phyloP scores from a whole-genome alignment of 2,329 filamentous ascomycete species.

The Fusarium ramigenum region DNA sequence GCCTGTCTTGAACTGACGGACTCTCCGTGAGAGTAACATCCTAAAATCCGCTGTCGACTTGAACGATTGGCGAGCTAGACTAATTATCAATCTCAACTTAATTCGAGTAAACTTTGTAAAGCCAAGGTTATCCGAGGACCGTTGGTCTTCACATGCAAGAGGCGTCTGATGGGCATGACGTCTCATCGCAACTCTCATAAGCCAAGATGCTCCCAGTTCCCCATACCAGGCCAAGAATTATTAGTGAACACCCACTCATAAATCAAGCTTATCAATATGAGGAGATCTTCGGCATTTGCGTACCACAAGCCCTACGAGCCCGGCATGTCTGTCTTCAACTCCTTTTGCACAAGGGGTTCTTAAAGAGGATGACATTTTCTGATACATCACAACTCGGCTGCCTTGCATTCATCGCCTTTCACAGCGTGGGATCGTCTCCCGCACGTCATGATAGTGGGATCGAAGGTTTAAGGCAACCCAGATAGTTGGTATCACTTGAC shows the following conservation, averaged over 20 bases:
- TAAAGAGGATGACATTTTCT: neutral
- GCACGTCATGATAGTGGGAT: slow-evolving; percentile 22
- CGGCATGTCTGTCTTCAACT: neutral
- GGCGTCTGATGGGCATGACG: neutral
- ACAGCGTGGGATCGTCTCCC: slow-evolving; percentile 14
- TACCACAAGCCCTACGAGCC: neutral
- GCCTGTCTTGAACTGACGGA: neutral
- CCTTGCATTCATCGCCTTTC: slow-evolving; percentile 18
- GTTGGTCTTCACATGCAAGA: slow-evolving; percentile 23
- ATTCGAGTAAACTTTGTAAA: neutral
- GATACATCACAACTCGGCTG: slow-evolving; percentile 29
- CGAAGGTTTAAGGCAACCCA: slow-evolving; percentile 23
- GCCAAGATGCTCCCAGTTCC: slow-evolving; percentile 1
- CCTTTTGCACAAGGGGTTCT: neutral
- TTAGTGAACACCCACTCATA: neutral
- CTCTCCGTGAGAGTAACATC: neutral
- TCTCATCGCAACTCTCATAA: neutral
- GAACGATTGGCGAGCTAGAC: neutral
- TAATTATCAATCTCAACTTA: neutral
- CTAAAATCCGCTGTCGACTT: neutral
- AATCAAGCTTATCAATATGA: slow-evolving; percentile 8
- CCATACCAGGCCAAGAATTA: neutral
- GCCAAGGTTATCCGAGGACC: neutral
- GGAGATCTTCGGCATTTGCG: neutral
- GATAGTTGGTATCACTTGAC: slow-evolving; percentile 32